Evolutionary conservation across 257 asterid species (phyloP).

Genomic region (Lithospermum erythrorhizon): DNA sequence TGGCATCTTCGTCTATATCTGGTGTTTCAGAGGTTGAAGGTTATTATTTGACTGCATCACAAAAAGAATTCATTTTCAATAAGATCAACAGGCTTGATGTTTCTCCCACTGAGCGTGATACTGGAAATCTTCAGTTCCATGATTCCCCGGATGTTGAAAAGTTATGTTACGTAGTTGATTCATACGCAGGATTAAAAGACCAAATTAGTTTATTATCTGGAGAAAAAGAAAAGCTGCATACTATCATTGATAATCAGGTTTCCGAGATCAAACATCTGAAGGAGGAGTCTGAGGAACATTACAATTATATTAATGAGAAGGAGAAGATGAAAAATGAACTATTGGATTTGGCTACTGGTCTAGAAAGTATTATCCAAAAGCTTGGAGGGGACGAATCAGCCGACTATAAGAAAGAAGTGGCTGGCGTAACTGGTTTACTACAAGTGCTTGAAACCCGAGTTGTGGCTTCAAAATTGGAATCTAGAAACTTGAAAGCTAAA

Average conservation of each 20-base stretch:
- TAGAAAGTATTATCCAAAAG: constrained; percentile 45
- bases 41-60: constrained; percentile 43
- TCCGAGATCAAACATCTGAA: constrained; percentile 49
- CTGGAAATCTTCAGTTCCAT: constrained; percentile 28
- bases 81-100: constrained; percentile 50
- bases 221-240: constrained; percentile 54
- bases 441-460: constrained; percentile 54
- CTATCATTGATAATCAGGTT: constrained; percentile 43
- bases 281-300: constrained; percentile 37
- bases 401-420: constrained; percentile 29
- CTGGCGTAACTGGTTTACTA: constrained; percentile 31
- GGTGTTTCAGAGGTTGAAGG: constrained; percentile 52
- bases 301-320: constrained; percentile 24
- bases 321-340: constrained; percentile 37
- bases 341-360: constrained; percentile 44
- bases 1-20: constrained; percentile 1
- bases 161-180: constrained; percentile 60
- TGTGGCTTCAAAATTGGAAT: constrained; percentile 39
- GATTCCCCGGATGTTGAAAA: constrained; percentile 40
- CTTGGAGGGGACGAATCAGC: constrained; percentile 53
- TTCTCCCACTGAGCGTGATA: constrained; percentile 29
- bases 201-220: constrained; percentile 34
- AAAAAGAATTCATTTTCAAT: constrained; percentile 46
- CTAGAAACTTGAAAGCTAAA: constrained; percentile 50
- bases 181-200: constrained; percentile 34